phyloP scores from a whole-genome alignment of 208 protist genomes.

The Acanthamoeba healyi region DNA sequence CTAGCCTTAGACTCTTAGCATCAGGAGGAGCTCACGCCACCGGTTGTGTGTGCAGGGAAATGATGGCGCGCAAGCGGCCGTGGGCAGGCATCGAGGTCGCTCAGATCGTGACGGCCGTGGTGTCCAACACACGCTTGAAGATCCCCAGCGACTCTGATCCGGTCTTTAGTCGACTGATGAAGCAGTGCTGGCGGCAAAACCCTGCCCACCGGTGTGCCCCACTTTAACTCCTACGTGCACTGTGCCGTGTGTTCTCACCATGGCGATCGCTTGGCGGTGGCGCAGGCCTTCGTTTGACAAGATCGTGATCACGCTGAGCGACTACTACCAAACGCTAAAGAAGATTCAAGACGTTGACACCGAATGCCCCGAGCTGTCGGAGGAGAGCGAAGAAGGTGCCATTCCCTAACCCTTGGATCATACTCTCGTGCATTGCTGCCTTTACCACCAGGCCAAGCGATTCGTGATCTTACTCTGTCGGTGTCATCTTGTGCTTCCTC shows the following conservation, averaged over 20 bases:
- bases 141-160: slow-evolving; percentile 51
- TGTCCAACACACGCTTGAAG: slow-evolving; percentile 39
- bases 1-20: background rate
- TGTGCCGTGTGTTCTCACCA: background rate
- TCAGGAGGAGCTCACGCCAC: slow-evolving; percentile 36
- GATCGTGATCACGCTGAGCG: slow-evolving; percentile 12
- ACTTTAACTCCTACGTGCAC: too few species aligned
- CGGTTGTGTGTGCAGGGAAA: too few species aligned
- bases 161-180: background rate
- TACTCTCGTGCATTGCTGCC: background rate
- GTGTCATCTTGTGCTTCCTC: background rate
- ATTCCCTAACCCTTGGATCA: too few species aligned
- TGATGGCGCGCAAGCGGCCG: slow-evolving; percentile 21
- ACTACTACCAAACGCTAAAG: slow-evolving; percentile 18
- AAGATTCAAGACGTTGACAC: slow-evolving; percentile 6
- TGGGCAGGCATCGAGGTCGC: background rate
- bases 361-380: background rate
- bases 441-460: slow-evolving; percentile 19
- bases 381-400: slow-evolving; percentile 14
- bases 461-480: background rate
- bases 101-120: slow-evolving; percentile 30
- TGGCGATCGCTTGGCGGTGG: background rate
- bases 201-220: background rate
- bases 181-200: slow-evolving; percentile 5
- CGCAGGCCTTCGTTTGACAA: background rate